Evolutionary conservation across 331 rosid species (phyloP).

Genomic region (Ulmus americana): DNA sequence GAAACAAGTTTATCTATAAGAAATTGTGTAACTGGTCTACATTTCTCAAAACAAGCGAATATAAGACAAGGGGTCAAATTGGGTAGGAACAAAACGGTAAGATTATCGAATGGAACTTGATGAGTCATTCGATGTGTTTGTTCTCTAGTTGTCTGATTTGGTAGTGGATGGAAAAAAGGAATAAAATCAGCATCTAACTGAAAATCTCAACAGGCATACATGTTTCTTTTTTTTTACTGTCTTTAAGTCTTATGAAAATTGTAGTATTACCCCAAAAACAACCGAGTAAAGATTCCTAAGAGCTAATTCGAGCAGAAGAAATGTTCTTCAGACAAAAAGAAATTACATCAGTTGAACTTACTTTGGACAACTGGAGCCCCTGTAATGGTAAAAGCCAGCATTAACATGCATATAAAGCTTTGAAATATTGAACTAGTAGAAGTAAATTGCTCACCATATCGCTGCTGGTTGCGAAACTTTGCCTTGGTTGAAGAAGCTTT

Average conservation of each 20-base stretch:
- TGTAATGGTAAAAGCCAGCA: not conserved
- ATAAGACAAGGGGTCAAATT: not conserved
- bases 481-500: not conserved
- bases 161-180: constrained; percentile 2
- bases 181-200: constrained; percentile 3
- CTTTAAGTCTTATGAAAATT: not conserved
- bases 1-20: not conserved
- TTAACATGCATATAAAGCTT: not conserved
- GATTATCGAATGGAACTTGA: constrained; percentile 10
- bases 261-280: not conserved
- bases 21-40: not conserved
- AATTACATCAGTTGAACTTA: not conserved
- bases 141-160: constrained; percentile 15
- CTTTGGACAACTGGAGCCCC: not conserved
- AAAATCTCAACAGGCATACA: not conserved
- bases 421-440: not conserved
- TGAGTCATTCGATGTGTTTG: constrained; percentile 12
- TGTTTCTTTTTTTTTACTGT: not conserved
- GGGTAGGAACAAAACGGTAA: constrained; percentile 6
- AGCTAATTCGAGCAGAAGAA: not conserved
- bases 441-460: not conserved
- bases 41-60: constrained; percentile 13
- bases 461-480: not conserved
- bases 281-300: not conserved
- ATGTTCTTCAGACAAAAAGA: not conserved